These are phyloP conservation scores for Porphyrellus cyaneotinctus DNA, from an alignment of 768 basidiomycete species.

Conservation along the genomic window DNA sequence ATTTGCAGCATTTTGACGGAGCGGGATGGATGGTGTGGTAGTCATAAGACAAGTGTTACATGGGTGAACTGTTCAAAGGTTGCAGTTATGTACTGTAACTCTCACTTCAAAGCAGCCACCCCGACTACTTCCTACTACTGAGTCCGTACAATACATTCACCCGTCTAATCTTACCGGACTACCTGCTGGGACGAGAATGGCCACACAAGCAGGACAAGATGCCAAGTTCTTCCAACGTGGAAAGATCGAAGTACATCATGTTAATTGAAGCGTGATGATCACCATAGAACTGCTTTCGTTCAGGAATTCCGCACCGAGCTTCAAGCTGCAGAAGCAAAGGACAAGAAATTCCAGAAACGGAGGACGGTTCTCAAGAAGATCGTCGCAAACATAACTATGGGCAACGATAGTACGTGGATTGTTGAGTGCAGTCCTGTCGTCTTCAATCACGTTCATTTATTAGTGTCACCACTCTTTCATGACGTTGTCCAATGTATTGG, in stretches of 20 bases:
- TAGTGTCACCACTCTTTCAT: slow-evolving; percentile 93
- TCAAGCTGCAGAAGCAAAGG: slow-evolving; percentile 87
- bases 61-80: too few species aligned
- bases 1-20: too few species aligned
- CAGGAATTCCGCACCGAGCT: slow-evolving; percentile 91
- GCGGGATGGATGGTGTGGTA: too few species aligned
- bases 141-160: neutral
- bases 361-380: slow-evolving; percentile 96
- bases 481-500: slow-evolving; percentile 93
- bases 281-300: slow-evolving; percentile 12
- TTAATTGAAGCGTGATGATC: slow-evolving; percentile 6
- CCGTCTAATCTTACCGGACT: neutral
- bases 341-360: slow-evolving; percentile 92
- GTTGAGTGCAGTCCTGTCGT: slow-evolving; percentile 8
- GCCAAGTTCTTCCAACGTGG: slow-evolving; percentile 90
- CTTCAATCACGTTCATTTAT: slow-evolving; percentile 16
- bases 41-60: neutral
- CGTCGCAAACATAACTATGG: slow-evolving; percentile 99
- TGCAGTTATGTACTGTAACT: too few species aligned
- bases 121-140: neutral
- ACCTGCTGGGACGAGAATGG: slow-evolving; percentile 29
- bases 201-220: slow-evolving; percentile 68
- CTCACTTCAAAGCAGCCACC: too few species aligned
- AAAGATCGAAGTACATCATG: slow-evolving; percentile 72
- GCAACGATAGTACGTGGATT: slow-evolving; percentile 84